Conservation (phyloP, 306 rosid genomes). For the Cucurbita argyrosperma region DNA sequence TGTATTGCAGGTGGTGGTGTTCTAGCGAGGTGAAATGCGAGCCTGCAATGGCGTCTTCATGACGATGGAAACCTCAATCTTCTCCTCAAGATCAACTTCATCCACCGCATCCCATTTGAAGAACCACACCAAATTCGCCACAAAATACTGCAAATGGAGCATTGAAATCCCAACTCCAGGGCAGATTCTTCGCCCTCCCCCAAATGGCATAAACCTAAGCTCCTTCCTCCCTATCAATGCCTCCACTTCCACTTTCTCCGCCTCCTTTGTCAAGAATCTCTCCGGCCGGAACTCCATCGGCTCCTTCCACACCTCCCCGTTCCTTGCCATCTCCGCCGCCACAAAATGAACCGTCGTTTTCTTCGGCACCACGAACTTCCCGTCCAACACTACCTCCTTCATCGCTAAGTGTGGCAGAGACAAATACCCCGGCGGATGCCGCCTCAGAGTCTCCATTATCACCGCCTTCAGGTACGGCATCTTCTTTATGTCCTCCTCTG, state of each 20-base stretch:
- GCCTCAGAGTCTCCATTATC: constrained; percentile 3
- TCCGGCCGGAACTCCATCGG: constrained; percentile 7
- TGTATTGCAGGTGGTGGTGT: not conserved
- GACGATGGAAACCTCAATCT: constrained; percentile 1
- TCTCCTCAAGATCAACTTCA: constrained; percentile 7
- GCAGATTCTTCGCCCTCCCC: constrained; percentile 14
- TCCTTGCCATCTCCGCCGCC: not conserved
- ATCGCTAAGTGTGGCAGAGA: not conserved
- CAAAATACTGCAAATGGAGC: constrained; percentile 11
- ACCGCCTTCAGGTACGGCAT: constrained; percentile 10
- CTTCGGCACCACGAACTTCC: constrained; percentile 3
- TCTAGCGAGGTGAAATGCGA: not conserved
- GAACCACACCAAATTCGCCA: constrained; percentile 2
- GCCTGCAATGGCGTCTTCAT: constrained; percentile 9
- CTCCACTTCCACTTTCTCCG: not conserved
- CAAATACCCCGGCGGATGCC: constrained; percentile 9
- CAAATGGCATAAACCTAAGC: constrained; percentile 6
- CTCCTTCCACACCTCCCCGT: constrained; percentile 4
- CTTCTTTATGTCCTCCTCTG: constrained; percentile 3
- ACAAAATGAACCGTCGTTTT: not conserved
- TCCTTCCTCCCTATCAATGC: not conserved
- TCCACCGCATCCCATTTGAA: not conserved
- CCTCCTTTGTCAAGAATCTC: constrained; percentile 2
- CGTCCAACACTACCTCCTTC: not conserved
- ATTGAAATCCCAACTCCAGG: constrained; percentile 4